These are phyloP conservation scores for Boechera stricta DNA, from an alignment of 345 rosid species.

Conservation along the genomic window DNA sequence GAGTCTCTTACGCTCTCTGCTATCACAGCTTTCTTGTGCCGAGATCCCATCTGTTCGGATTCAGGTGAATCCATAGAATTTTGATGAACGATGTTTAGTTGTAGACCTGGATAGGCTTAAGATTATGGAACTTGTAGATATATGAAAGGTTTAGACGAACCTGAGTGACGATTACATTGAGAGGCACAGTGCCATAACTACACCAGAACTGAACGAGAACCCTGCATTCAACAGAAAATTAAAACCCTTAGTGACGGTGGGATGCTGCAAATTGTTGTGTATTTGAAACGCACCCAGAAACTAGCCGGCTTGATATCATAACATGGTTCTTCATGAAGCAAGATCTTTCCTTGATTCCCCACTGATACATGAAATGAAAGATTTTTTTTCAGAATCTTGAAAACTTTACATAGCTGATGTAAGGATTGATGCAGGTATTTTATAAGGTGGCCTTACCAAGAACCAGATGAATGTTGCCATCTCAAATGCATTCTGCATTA, in stretches of 20 bases:
- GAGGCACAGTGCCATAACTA: constrained; percentile 88
- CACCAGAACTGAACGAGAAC: constrained; percentile 95
- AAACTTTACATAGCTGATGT: neutral
- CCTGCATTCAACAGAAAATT: constrained; percentile 51
- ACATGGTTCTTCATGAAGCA: constrained; percentile 91
- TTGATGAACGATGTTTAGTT: neutral
- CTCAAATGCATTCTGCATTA: constrained; percentile 89
- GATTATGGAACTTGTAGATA: constrained; percentile 1
- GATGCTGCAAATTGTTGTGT: neutral
- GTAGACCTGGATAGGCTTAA: neutral
- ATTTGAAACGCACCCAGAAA: constrained; percentile 67
- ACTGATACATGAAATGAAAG: constrained; percentile 46
- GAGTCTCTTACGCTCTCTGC: constrained; percentile 90
- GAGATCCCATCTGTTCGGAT: constrained; percentile 76
- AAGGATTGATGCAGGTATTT: constrained; percentile 1
- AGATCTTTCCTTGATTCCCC: constrained; percentile 81
- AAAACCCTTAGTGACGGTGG: neutral
- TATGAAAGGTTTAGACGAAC: constrained; percentile 44
- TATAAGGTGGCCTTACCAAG: constrained; percentile 58
- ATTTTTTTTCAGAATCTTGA: neutral
- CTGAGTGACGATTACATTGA: constrained; percentile 87
- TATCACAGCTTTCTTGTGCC: constrained; percentile 77
- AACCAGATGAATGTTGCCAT: constrained; percentile 98
- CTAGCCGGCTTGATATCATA: constrained; percentile 68
- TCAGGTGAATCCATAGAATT: constrained; percentile 13